Base-by-base conservation (phyloP, 2,329 filamentous ascomycete species). In the Pseudocercospora macadamiae region DNA sequence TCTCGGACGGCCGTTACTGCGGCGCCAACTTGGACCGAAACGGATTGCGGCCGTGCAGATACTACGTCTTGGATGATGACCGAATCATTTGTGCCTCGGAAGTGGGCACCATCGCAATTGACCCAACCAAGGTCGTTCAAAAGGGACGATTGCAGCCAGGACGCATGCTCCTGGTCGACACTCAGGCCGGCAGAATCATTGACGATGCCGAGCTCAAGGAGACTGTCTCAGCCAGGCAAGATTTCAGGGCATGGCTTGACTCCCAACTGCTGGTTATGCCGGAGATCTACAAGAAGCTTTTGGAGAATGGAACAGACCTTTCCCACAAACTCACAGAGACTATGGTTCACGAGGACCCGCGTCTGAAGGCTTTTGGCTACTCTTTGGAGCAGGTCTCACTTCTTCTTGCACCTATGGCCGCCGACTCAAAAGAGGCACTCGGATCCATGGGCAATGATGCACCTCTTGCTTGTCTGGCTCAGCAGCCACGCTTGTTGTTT, bases 391-490 rank as follows among this genome's bases (percentile, higher is more conserved):
- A 97, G 77, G 89, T 97, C 74, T 93, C 89, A 75, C 79, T 97
- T 73, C 82, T 97, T 34, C 86, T 97, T 53, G 93, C 89, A 16
- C 93, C 93, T 8, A 97, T 97, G 93, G 93, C 92, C 59, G 92
- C 92, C 21, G 93, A 97, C 71, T 96, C 96, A 61, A 97, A 97
- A 79, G 93, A 97, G 76, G 93, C 93, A 42, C 83, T 97, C 54
- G 93, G 93, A 37, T 97, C 93, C 60, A 97, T 97, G 93, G 93
- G 93, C 69, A 97, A 97, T 73, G 93, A 97, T 80, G 91, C 90
- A 44, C 93, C 93, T 42, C 81, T 97, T 64, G 93, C 93, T 54
- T 96, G 92, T 75, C 82, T 97, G 73, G 90, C 93, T n/a, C 85
- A 90, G 65, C 90, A 93, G 63, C 92, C 93, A 67, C 90, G 93